Conservation (phyloP, 495 filamentous ascomycete genomes). For the Thozetella sp. region DNA sequence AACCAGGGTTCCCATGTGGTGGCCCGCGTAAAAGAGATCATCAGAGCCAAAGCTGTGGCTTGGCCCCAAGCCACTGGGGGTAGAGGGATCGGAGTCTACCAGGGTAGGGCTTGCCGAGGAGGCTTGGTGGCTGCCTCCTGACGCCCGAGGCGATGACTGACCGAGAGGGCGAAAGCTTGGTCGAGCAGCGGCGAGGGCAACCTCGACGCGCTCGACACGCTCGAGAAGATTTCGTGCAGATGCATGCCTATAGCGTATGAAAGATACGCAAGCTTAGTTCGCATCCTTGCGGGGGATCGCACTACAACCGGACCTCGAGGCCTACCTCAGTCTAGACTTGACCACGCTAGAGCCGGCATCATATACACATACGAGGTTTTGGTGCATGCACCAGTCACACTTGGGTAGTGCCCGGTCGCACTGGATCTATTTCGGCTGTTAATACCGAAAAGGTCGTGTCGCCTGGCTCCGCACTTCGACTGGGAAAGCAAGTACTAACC, state of each 20-base stretch:
- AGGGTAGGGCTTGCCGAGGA: background rate
- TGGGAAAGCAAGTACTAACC: background rate
- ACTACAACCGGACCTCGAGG: background rate
- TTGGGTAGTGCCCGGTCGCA: background rate
- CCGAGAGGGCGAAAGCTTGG: background rate
- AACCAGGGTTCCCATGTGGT: background rate
- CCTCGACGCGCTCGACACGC: background rate
- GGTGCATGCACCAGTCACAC: background rate
- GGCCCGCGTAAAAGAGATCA: background rate
- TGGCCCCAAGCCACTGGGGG: background rate
- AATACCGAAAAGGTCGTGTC: background rate
- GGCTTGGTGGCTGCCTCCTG: background rate
- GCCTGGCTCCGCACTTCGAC: background rate
- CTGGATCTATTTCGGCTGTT: background rate
- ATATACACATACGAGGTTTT: background rate
- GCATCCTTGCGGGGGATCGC: background rate
- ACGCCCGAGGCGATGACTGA: background rate
- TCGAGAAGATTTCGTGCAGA: background rate
- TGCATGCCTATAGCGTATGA: background rate
- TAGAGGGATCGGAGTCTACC: background rate
- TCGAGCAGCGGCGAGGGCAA: background rate
- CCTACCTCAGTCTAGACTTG: background rate
- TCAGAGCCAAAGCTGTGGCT: background rate
- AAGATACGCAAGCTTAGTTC: background rate
- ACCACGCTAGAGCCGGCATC: background rate